Percentiles rank a stretch among this genome's conserved stretches.
These are phyloP conservation scores for Kodamaea neixiangensis DNA, from an alignment of 805 yeast genomes.

Conservation along the genomic window DNA sequence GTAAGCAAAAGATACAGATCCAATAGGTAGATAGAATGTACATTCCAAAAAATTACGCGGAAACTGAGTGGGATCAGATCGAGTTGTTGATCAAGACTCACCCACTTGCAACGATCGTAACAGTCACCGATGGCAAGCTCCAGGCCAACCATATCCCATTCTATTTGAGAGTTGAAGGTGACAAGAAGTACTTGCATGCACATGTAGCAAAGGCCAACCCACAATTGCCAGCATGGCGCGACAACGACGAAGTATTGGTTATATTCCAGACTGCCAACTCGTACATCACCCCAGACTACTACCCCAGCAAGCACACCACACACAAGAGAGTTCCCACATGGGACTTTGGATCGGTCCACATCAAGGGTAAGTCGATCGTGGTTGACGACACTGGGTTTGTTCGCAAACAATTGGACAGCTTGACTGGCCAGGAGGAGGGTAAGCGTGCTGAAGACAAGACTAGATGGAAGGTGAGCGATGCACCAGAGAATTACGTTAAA, in stretches of 20 bases:
- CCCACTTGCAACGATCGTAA: constrained; percentile 56
- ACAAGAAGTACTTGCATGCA: constrained; percentile 46
- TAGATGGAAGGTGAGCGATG: constrained; percentile 59
- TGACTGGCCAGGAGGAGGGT: constrained; percentile 51
- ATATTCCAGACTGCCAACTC: constrained; percentile 54
- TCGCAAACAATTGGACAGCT: constrained; percentile 40
- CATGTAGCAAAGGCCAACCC: constrained; percentile 57
- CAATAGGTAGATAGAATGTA: constrained; percentile 27
- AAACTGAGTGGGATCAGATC: constrained; percentile 37
- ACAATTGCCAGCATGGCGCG: constrained; percentile 46
- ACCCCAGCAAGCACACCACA: constrained; percentile 54
- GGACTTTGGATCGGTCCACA: constrained; percentile 62
- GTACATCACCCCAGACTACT: constrained; percentile 62
- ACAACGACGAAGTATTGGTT: constrained; percentile 44
- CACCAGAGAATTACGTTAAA: constrained; percentile 49
- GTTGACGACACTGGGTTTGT: constrained; percentile 50
- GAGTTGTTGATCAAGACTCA: constrained; percentile 43
- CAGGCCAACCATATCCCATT: constrained; percentile 63
- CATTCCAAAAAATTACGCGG: constrained; percentile 35
- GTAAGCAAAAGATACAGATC: too few species aligned
- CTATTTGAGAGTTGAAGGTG: constrained; percentile 37
- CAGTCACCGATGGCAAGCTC: constrained; percentile 41
- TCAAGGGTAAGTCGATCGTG: constrained; percentile 51
- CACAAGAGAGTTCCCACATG: constrained; percentile 72
- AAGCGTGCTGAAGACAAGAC: constrained; percentile 26